These are phyloP conservation scores for Lactarius psammicola DNA, from an alignment of 768 basidiomycete species.

Conservation along the genomic window DNA sequence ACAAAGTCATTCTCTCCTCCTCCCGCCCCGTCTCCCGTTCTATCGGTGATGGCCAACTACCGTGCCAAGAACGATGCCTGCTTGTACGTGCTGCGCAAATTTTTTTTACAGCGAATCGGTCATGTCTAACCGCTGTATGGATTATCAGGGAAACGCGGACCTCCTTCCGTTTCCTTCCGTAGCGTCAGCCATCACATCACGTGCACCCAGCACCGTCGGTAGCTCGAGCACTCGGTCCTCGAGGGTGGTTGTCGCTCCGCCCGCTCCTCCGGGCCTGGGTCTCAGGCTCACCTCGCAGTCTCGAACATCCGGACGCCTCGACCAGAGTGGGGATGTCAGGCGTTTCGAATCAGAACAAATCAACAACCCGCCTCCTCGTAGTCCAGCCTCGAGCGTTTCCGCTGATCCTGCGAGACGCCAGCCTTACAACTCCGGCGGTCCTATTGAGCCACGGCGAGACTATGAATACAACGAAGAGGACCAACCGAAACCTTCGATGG, in stretches of 20 bases:
- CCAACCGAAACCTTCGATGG: not conserved
- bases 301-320: not conserved
- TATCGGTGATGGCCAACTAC: not conserved
- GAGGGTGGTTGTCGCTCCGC: not conserved
- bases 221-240: not conserved
- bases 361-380: not conserved
- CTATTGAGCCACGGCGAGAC: not conserved
- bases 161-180: not conserved
- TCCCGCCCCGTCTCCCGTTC: not conserved
- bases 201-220: not conserved
- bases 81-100: not conserved
- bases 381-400: not conserved
- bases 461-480: conserved; percentile 16
- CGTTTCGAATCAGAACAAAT: not conserved
- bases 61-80: not conserved
- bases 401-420: not conserved
- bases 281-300: not conserved
- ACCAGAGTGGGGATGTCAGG: conserved; percentile 17
- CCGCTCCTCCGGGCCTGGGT: not conserved
- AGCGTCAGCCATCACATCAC: not conserved
- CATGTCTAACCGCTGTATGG: not conserved
- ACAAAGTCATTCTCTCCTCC: not conserved
- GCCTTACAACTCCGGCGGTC: not conserved
- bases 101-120: not conserved
- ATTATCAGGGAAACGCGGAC: conserved; percentile 6